Base-by-base conservation (phyloP, 2,329 filamentous ascomycete genomes). In the Samsoniella hepiali region DNA sequence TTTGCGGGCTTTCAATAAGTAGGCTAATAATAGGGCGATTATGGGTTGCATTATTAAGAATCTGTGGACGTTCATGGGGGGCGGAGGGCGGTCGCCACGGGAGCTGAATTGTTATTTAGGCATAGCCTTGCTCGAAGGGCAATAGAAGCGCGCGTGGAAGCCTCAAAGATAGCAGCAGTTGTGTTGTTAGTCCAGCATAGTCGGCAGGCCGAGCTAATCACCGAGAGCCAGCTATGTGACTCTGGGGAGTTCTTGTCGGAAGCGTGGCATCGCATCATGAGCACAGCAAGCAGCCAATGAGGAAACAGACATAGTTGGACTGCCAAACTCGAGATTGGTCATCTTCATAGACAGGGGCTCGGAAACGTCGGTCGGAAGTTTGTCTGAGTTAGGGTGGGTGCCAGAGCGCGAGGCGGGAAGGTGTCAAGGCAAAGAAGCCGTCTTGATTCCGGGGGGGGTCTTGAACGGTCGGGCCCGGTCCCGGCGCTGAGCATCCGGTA, bases 121-220 rank as follows among this genome's bases (percentile, higher is more conserved):
- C 9, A 36, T 31, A 49, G 13, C 32, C 31, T 40, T n/a, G 6
- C 15, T 2, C 17, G 11, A 38, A 56, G 5, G 5, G 32, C 32
- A 29, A 29, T 7, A 17, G 13, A 3, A 38, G n/a, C 27, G 22
- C 7, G 3, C 6, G 6, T 10, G 44, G 42, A 49, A 38, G 10
- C 13, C 42, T 15, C 32, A 32, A 49, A 29, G 13, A 5, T n/a
- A 22, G 44, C 22, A 49, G 42, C 27, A 32, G 31, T 57, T 15
- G 15, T 9, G n/a, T 22, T 15, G 27, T 6, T 38, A 9, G 36
- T 38, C 45, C 9, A 49, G 32, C 10, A 17, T 17, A 57, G 31
- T 58, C 44, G 44, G 56, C 44, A 58, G 32, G 31, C 56, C 44
- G 56, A 58, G 56, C 56, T 40, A 49, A 58, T 49, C 32, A n/a